Evolutionary conservation across 139 green algal species (phyloP), one percentile per base, ranked within the genome.

Genomic region (Coccomyxa sp.): DNA sequence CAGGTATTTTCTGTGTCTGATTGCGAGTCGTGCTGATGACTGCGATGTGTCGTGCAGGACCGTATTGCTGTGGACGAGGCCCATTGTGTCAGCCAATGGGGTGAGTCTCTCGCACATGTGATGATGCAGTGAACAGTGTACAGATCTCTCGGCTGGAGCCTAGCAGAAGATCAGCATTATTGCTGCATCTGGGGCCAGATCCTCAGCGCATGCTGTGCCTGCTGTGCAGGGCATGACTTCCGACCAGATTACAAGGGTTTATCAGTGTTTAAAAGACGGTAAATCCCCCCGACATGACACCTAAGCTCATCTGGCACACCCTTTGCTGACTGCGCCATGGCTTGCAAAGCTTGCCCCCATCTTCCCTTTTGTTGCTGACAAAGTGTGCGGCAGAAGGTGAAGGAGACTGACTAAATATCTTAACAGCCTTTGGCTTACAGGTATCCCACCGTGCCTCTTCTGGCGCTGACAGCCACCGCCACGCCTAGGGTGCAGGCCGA

Each of bases 1-100:
- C n/a, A n/a, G n/a, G n/a, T n/a, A n/a, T n/a, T n/a, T n/a, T n/a
- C n/a, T n/a, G n/a, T n/a, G n/a, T n/a, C n/a, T n/a, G n/a, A n/a
- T n/a, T n/a, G n/a, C n/a, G n/a, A n/a, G n/a, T n/a, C n/a, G n/a
- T n/a, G n/a, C n/a, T n/a, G n/a, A n/a, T n/a, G n/a, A n/a, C n/a
- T n/a, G n/a, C n/a, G n/a, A n/a, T n/a, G n/a, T n/a, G n/a, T n/a
- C n/a, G n/a, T n/a, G n/a, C n/a, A 76, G 71, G 74, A 74, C 34
- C 77, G 94, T 0, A 83, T 96, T 27, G 90, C 94, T 4, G 85
- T 99, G 5, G 96, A 99, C 82, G 96, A 99, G 89, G 94, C 94
- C 22, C 96, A 99, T 83, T 99, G 96, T 83, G 95, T 99, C 24
- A 93, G 82, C 24, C 86, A 95, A 55, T 99, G 96, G 96, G 96